A percentile compares a stretch with the other conserved stretches of the same genome.
Conservation (phyloP, 352 stramenopile species). For the Phytophthora uliginosa region DNA sequence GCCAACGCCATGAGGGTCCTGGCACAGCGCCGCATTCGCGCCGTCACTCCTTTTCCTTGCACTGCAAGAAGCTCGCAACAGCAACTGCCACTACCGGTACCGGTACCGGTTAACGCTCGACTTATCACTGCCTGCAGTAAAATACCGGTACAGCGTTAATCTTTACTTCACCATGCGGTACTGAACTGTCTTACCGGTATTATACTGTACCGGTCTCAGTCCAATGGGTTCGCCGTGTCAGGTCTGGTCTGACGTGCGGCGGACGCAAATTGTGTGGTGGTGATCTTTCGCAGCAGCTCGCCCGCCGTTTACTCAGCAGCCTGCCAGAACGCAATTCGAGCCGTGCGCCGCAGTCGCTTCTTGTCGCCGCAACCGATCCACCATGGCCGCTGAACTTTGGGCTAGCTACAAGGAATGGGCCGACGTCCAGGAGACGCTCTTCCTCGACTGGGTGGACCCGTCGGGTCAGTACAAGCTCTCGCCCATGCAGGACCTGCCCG, state of each 20-base stretch:
- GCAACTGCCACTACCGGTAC: not conserved
- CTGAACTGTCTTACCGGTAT: conserved; percentile 5
- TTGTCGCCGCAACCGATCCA: conserved; percentile 21
- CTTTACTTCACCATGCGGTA: not conserved
- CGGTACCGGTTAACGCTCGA: not conserved
- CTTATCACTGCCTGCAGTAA: not conserved
- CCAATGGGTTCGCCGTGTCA: not conserved
- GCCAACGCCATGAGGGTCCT: conserved; percentile 10
- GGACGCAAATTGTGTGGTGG: conserved; percentile 21
- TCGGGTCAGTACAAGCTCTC: conserved; percentile 58
- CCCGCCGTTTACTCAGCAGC: conserved; percentile 4
- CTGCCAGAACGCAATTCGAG: conserved; percentile 42
- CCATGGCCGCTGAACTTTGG: conserved; percentile 56
- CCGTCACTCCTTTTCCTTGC: conserved; percentile 11
- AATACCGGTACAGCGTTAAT: not conserved
- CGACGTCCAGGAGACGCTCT: conserved; percentile 48
- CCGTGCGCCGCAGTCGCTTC: conserved; percentile 19
- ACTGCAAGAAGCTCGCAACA: not conserved
- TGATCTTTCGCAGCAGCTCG: conserved; percentile 12
- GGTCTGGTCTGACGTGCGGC: too few relatives aligned
- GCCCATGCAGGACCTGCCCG: conserved; percentile 49
- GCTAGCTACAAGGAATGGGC: conserved; percentile 72
- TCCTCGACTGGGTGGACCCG: conserved; percentile 65
- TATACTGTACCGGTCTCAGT: not conserved
- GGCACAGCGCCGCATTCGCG: conserved; percentile 12